phyloP scores from a whole-genome alignment of 805 yeast genomes.

The Pichia cephalocereana region DNA sequence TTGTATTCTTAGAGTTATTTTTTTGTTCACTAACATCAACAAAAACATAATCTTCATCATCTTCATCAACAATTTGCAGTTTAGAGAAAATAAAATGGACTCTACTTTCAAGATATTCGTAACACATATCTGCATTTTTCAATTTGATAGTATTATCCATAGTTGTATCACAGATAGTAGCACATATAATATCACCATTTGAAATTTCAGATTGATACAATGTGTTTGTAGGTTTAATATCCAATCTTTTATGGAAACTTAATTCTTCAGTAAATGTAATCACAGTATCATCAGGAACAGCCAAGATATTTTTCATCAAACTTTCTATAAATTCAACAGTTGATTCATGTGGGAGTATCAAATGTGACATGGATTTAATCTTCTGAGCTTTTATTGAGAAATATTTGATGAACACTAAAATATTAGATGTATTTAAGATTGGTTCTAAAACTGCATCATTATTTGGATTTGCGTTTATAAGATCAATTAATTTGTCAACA shows the following conservation, averaged over 20 bases:
- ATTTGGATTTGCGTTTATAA: not conserved
- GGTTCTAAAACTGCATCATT: slow-evolving; percentile 16
- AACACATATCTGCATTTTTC: slow-evolving; percentile 36
- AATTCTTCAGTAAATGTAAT: slow-evolving; percentile 50
- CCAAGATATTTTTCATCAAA: slow-evolving; percentile 33
- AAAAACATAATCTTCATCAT: slow-evolving; percentile 42
- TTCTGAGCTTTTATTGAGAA: slow-evolving; percentile 50
- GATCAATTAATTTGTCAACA: slow-evolving; percentile 9
- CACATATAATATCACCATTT: slow-evolving; percentile 58
- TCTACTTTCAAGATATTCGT: slow-evolving; percentile 48
- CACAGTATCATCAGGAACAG: slow-evolving; percentile 26
- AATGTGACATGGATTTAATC: slow-evolving; percentile 60
- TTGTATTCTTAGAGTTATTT: not conserved
- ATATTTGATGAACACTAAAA: slow-evolving; percentile 47
- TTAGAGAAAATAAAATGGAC: slow-evolving; percentile 48
- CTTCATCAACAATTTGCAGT: slow-evolving; percentile 30
- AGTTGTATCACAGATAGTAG: slow-evolving; percentile 14
- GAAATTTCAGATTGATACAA: slow-evolving; percentile 50
- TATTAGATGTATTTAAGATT: slow-evolving; percentile 19
- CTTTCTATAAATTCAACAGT: slow-evolving; percentile 32
- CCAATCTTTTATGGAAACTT: slow-evolving; percentile 42
- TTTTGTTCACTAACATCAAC: slow-evolving; percentile 24
- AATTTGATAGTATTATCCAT: slow-evolving; percentile 12
- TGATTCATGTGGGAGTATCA: slow-evolving; percentile 41
- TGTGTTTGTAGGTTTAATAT: slow-evolving; percentile 30